Evolutionary conservation across 768 basidiomycete genomes (phyloP), one percentile per base, ranked within the genome.

Genomic region (Suillus paluster): DNA sequence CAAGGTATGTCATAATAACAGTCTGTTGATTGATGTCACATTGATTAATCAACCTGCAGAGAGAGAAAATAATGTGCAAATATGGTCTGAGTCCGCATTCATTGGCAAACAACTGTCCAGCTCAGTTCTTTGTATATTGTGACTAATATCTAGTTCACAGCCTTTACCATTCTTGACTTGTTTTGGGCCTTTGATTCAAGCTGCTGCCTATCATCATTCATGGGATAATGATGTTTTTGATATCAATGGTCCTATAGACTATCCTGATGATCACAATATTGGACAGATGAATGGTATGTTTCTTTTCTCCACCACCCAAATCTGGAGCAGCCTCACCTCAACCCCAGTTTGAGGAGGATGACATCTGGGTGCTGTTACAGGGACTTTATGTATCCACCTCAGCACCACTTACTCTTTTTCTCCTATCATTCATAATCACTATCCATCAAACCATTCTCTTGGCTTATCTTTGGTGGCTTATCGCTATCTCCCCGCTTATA

Each of bases 321-420:
- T n/a, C 41, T n/a, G n/a, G n/a, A n/a, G n/a, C n/a, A n/a, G n/a
- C n/a, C n/a, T n/a, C n/a, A n/a, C n/a, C n/a, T n/a, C n/a, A n/a
- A n/a, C n/a, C n/a, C n/a, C n/a, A n/a, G 15, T 42, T 42, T 10
- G 19, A 42, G 41, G 41, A 42, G 41, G 70, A 69, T 33, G 65
- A 72, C 63, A 69, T 74, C 59, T n/a, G n/a, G n/a, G n/a, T n/a
- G n/a, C n/a, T n/a, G n/a, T n/a, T n/a, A n/a, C n/a, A n/a, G n/a
- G n/a, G n/a, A n/a, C n/a, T n/a, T n/a, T n/a, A n/a, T n/a, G n/a
- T n/a, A n/a, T n/a, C n/a, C n/a, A n/a, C n/a, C n/a, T n/a, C n/a
- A n/a, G n/a, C n/a, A n/a, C n/a, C n/a, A n/a, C n/a, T n/a, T n/a
- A n/a, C n/a, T n/a, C n/a, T n/a, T n/a, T n/a, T n/a, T n/a, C n/a